Base-by-base conservation (phyloP, 345 rosid species). In the Brassica nigra region DNA sequence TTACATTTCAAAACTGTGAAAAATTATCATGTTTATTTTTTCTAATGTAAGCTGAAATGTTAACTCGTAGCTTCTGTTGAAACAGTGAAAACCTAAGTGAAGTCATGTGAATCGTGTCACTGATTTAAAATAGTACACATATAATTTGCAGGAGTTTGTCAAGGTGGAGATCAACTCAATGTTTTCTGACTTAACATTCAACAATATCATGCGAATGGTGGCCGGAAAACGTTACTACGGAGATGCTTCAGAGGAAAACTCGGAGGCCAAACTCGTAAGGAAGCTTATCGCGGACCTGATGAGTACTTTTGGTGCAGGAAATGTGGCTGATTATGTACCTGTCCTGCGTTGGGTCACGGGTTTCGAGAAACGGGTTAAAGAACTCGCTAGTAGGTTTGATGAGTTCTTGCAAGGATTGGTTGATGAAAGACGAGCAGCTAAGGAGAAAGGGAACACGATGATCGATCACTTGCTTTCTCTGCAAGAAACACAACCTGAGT, bases 201-300 rank as follows among this genome's bases (percentile, higher is more conserved):
- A 86, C 44, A 78, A 75, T 8, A 75, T 89, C 15, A 66, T 84
- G 39, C 79, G 87, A 66, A 87, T 87, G 87, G 67, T 86, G 2
- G 84, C 85, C 0, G 85, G 92, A 57, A 89, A 84, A 76, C 80
- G 85, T 77, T 89, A 85, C 75, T 86, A 80, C 28, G 90, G 92
- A 9, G 90, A 82, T 9, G 88, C 77, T 20, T 79, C 70, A 7
- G 70, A 64, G 2, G 83, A 76, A 2, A 68, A 61, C 0, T 80
- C 82, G 11, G 88, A 83, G 74, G 83, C 90, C 0, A 84, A 64
- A 78, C 33, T 31, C 6, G 87, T 86, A 23, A 73, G 82, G 64
- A 75, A 74, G 61, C 67, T 92, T 4, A 83, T 86, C 3, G 66
- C 37, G 0, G 92, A 89, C 69, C 34, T 78, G 3, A 5, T 27